Evolutionary conservation across 73 alveolate genomes (phyloP).

Genomic region (Paramecium sonneborni): DNA sequence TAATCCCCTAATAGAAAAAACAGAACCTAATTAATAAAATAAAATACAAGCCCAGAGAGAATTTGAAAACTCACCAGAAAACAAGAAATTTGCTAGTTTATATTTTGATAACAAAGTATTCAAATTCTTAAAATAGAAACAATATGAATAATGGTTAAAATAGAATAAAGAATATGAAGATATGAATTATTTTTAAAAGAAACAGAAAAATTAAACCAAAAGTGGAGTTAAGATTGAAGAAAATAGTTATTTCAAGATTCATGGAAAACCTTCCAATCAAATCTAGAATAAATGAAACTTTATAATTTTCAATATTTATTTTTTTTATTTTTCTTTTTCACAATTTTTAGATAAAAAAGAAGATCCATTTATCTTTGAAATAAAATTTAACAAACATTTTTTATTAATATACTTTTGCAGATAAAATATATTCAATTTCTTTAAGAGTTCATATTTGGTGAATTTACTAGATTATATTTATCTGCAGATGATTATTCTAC

Average conservation of each 20-base stretch:
- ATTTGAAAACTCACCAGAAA: neutral
- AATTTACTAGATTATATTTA: neutral
- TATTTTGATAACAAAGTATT: slow-evolving; percentile 6
- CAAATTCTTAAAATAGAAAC: neutral
- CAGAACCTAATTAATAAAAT: neutral
- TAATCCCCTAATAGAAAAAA: neutral
- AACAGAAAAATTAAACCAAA: neutral
- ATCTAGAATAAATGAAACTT: neutral
- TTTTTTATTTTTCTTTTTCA: too few species aligned
- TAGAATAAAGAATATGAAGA: slow-evolving; percentile 19
- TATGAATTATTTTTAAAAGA: neutral
- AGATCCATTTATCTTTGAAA: too few species aligned
- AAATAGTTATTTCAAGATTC: neutral
- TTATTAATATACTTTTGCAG: too few species aligned
- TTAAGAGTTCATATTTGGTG: neutral
- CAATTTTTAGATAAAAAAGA: too few species aligned
- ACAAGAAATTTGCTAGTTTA: neutral
- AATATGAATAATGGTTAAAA: neutral
- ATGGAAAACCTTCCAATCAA: neutral
- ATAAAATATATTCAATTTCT: too few species aligned
- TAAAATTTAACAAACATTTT: too few species aligned
- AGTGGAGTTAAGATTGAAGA: neutral
- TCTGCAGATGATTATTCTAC: neutral
- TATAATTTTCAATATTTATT: too few species aligned
- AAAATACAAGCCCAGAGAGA: neutral